Conservation (phyloP, 1,284 basidiomycete species). For the Meripilus lineatus region DNA sequence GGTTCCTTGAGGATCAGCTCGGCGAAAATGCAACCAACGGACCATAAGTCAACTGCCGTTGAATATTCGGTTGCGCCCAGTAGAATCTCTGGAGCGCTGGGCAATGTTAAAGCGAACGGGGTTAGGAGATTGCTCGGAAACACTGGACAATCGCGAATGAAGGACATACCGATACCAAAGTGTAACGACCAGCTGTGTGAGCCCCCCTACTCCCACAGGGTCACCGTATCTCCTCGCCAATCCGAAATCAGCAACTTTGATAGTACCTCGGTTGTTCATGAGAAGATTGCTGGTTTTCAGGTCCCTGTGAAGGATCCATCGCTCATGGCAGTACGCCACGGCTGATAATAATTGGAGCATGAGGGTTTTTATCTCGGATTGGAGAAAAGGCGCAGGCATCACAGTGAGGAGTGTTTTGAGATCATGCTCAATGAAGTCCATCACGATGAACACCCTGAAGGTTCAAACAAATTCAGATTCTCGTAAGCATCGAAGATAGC, state of each 20-base stretch:
- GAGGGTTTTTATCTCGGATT: conserved; percentile 97
- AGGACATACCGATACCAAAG: conserved; percentile 91
- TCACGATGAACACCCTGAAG: conserved; percentile 96
- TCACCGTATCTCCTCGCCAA: conserved; percentile 94
- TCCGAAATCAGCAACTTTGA: conserved; percentile 99
- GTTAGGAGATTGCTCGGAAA: too few relatives aligned
- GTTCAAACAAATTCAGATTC: too few relatives aligned
- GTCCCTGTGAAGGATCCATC: conserved; percentile 98
- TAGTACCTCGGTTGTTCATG: conserved; percentile 98
- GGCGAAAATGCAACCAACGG: conserved; percentile 98
- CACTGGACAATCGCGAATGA: conserved; percentile 10
- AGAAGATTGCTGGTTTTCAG: conserved; percentile 96
- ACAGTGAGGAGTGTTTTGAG: conserved; percentile 91
- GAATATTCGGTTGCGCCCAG: conserved; percentile 91
- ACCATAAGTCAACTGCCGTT: conserved; percentile 98
- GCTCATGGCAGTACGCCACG: conserved; percentile 86
- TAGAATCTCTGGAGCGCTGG: conserved; percentile 91
- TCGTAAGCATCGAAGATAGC: too few relatives aligned
- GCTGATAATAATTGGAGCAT: conserved; percentile 94
- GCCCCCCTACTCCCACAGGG: conserved; percentile 85
- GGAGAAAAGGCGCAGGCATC: conserved; percentile 93
- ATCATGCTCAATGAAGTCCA: conserved; percentile 99
- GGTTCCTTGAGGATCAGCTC: conserved; percentile 93
- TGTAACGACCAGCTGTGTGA: conserved; percentile 97
- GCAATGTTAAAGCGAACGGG: conserved; percentile 9